These are phyloP conservation scores for Triangularia setosa DNA, from an alignment of 2,329 filamentous ascomycete genomes.

Conservation along the genomic window DNA sequence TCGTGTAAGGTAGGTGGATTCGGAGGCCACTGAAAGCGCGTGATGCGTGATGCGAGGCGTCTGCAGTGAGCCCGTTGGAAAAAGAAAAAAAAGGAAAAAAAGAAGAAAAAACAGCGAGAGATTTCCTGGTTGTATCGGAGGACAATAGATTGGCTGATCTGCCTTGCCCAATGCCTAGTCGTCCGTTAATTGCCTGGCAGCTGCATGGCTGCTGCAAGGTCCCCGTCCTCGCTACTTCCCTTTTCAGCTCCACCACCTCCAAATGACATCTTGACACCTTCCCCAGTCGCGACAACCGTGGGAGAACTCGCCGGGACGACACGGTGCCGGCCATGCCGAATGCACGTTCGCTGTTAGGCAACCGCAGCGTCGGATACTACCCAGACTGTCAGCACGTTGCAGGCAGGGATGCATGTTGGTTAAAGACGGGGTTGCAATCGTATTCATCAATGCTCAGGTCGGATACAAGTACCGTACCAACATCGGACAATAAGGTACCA, in stretches of 20 bases:
- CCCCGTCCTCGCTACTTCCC: constrained; percentile 8
- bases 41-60: constrained; percentile 1
- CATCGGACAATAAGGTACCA: too few species aligned
- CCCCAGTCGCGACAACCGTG: neutral
- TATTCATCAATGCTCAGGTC: neutral
- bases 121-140: neutral
- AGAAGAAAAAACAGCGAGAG: neutral
- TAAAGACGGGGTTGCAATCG: neutral
- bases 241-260: constrained; percentile 7
- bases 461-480: neutral
- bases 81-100: too few species aligned
- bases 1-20: neutral
- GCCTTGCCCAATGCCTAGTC: too few species aligned
- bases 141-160: neutral
- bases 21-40: neutral
- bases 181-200: too few species aligned
- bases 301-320: neutral
- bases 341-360: neutral
- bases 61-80: constrained; percentile 2
- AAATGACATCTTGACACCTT: constrained; percentile 4
- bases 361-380: neutral
- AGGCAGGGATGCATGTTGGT: neutral
- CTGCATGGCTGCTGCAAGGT: constrained; percentile 13
- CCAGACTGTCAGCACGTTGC: neutral
- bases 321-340: constrained; percentile 2